Percentiles rank a stretch among this genome's conserved stretches.
These are phyloP conservation scores for Phalaenopsis hybrid DNA, from an alignment of 116 monocot genomes.

Conservation along the genomic window DNA sequence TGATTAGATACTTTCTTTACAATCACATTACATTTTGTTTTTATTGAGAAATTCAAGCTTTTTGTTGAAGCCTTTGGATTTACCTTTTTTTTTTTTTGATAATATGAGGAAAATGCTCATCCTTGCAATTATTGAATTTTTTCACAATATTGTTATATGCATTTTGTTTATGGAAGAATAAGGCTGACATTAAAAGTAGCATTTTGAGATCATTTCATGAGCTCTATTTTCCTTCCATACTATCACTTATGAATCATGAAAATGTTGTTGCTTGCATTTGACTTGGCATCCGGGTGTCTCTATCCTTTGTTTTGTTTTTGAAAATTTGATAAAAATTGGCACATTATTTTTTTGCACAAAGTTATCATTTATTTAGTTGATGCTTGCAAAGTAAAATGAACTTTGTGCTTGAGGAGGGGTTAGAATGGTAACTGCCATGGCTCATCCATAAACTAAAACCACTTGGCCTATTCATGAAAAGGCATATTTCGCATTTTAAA, in stretches of 20 bases:
- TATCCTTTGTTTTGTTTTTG: neutral
- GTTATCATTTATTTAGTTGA: neutral
- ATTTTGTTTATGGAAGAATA: too few relatives aligned
- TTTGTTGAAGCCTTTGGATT: too few relatives aligned
- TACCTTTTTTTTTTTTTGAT: too few relatives aligned
- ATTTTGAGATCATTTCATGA: too few relatives aligned
- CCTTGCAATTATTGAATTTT: too few relatives aligned
- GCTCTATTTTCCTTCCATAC: neutral
- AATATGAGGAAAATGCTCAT: too few relatives aligned
- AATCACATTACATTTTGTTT: too few relatives aligned
- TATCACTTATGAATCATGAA: neutral
- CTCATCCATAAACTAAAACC: neutral
- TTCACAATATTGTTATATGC: too few relatives aligned
- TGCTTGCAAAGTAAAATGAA: neutral
- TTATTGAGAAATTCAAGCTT: too few relatives aligned
- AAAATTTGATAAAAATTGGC: neutral
- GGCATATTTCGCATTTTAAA: too few relatives aligned
- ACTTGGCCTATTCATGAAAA: neutral
- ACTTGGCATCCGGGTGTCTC: neutral
- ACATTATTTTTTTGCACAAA: neutral
- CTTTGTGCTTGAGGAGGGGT: neutral
- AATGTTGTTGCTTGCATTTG: neutral
- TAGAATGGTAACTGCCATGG: neutral
- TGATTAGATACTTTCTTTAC: too few relatives aligned
- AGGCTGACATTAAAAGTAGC: too few relatives aligned